Base-by-base conservation (phyloP, 2,329 filamentous ascomycete species). In the Alternaria sp. region DNA sequence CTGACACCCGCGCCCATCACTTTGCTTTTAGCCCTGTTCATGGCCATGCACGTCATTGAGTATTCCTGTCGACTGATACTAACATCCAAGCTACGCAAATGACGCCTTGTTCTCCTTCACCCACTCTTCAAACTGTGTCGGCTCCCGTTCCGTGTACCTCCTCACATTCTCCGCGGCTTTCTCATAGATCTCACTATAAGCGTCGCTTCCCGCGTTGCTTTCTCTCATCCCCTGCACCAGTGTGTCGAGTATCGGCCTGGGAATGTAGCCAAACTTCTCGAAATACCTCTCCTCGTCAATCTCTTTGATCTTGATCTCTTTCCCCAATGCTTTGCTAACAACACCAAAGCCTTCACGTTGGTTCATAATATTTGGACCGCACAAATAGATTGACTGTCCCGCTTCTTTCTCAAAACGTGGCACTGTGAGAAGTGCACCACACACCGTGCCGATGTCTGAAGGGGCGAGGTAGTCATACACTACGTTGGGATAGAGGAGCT, bases 151-250 rank as follows among this genome's bases (percentile, higher is more conserved):
- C 18, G 41, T 38, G 52, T 59, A 58, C 46, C 34, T 62, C 22
- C 25, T 43, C 10, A 62, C 11, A 32, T 60, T 65, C 50, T 68
- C 61, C 60, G 71, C 70, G 10, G 53, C 60, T 54, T 70, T 59
- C 32, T 61, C 56, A 56, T 74, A 71, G 57, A 65, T 69, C 59
- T 64, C 65, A 51, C 57, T 54, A 55, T 74, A 70, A 40, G 56
- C 61, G 48, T 70, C 67, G 25, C 46, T 20, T 60, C 82, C 82
- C 71, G 87, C 86, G 55, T 84, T 84, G 60, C 84, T 84, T 77
- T 90, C 90, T 69, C 93, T 86, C 65, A 63, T 28, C 3, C 22
- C 44, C 14, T 45, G 18, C 11, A 28, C 49, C 28, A 64, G 20
- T 2, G 43, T 54, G 11, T 60, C 56, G 14, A 64, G 27, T 32